phyloP scores from a whole-genome alignment of 257 asterid species.

The Solanum verrucosum region DNA sequence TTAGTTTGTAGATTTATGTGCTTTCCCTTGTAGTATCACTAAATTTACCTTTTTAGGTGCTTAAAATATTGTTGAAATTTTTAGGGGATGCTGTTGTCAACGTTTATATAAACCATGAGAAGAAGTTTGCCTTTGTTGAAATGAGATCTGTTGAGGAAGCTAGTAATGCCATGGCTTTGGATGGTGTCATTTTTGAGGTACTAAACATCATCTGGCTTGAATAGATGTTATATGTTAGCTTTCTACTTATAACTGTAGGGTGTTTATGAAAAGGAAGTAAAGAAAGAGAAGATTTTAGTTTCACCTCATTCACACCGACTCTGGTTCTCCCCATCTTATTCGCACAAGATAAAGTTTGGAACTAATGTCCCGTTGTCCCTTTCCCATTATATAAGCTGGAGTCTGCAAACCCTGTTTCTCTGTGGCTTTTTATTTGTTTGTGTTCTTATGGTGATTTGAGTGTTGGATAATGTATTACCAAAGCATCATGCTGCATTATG shows the following conservation, averaged over 20 bases:
- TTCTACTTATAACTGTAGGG: background rate
- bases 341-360: background rate
- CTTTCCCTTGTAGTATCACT: background rate
- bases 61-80: conserved; percentile 1
- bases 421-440: background rate
- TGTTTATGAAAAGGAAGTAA: background rate
- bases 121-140: conserved; percentile 94
- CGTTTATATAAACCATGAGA: conserved; percentile 90
- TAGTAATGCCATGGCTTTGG: conserved; percentile 96
- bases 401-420: background rate
- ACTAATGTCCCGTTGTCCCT: background rate
- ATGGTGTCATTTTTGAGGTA: conserved; percentile 97
- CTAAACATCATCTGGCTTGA: background rate
- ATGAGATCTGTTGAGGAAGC: conserved; percentile 99
- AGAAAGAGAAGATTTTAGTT: background rate
- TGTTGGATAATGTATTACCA: background rate
- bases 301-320: background rate
- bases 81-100: conserved; percentile 97
- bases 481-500: background rate
- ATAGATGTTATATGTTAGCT: background rate
- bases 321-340: background rate
- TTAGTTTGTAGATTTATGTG: conserved; percentile 10
- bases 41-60: background rate
- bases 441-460: background rate
- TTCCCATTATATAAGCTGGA: background rate